These are phyloP conservation scores for Coemansia sp. DNA, from an alignment of 371 early-diverging fungal species.

Conservation along the genomic window DNA sequence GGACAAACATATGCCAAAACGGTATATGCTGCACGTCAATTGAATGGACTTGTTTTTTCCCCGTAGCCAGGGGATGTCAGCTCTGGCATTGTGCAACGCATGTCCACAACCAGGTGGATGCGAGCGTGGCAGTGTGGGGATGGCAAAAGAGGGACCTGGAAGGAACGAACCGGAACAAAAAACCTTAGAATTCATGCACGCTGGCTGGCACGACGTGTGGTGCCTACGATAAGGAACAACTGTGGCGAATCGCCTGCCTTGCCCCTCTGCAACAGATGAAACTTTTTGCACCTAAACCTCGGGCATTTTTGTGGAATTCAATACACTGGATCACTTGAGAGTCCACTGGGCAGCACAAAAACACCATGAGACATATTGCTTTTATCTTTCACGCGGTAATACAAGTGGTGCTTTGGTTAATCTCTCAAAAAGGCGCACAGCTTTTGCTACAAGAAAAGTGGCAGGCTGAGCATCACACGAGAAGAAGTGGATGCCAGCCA, in stretches of 20 bases:
- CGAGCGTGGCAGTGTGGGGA: neutral
- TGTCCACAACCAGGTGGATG: neutral
- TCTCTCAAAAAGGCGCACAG: neutral
- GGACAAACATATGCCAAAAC: neutral
- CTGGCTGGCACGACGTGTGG: neutral
- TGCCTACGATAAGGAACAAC: neutral
- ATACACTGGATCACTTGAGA: neutral
- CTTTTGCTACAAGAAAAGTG: neutral
- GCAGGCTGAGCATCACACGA: constrained; percentile 12
- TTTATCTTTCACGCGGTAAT: neutral
- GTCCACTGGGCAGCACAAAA: neutral
- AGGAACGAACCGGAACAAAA: neutral
- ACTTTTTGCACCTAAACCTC: neutral
- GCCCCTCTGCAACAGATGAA: neutral
- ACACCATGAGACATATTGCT: neutral
- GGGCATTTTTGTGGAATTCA: constrained; percentile 12
- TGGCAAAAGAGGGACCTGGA: neutral
- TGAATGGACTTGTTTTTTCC: neutral
- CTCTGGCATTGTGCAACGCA: neutral
- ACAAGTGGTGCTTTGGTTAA: neutral
- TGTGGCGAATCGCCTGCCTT: neutral
- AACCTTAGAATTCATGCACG: neutral
- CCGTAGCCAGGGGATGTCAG: neutral
- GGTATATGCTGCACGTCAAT: neutral
- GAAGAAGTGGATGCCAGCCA: neutral